phyloP scores from a whole-genome alignment of 2,329 filamentous ascomycete species.

The Aulographum hederae region DNA sequence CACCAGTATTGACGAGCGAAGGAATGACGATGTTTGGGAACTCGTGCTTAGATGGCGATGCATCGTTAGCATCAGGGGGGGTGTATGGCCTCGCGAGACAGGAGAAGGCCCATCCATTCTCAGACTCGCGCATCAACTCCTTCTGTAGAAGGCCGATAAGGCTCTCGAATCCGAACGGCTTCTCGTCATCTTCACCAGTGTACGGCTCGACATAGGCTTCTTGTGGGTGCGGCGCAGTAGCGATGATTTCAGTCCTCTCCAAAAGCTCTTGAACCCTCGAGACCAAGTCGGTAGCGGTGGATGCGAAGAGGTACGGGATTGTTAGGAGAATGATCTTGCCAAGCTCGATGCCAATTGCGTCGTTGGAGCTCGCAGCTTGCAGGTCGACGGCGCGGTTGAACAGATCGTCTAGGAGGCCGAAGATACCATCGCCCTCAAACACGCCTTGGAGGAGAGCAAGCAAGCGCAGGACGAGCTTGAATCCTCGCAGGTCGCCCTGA shows the following conservation, averaged over 20 bases:
- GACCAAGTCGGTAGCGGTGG: constrained; percentile 50
- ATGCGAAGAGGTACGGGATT: constrained; percentile 73
- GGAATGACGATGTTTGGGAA: constrained; percentile 66
- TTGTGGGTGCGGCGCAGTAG: constrained; percentile 68
- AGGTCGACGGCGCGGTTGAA: constrained; percentile 81
- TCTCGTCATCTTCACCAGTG: constrained; percentile 32
- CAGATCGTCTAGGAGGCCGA: constrained; percentile 72
- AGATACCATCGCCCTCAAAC: constrained; percentile 69
- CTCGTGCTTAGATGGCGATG: constrained; percentile 45
- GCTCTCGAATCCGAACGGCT: constrained; percentile 47
- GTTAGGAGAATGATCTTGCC: constrained; percentile 94
- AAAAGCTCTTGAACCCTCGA: constrained; percentile 62
- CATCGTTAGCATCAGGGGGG: constrained; percentile 35
- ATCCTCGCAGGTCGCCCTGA: constrained; percentile 67
- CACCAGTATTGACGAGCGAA: constrained; percentile 53
- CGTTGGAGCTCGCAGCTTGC: constrained; percentile 82
- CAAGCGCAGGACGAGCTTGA: constrained; percentile 81
- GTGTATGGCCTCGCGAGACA: constrained; percentile 41
- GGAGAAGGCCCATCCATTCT: constrained; percentile 54
- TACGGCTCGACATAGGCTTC: constrained; percentile 81
- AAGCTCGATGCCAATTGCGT: constrained; percentile 60
- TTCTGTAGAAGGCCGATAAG: constrained; percentile 68
- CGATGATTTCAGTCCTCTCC: constrained; percentile 89
- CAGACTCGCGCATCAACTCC: constrained; percentile 64
- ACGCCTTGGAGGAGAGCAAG: constrained; percentile 69